Evolutionary conservation across 768 basidiomycete species (phyloP).

Genomic region (Hericium alpestre): DNA sequence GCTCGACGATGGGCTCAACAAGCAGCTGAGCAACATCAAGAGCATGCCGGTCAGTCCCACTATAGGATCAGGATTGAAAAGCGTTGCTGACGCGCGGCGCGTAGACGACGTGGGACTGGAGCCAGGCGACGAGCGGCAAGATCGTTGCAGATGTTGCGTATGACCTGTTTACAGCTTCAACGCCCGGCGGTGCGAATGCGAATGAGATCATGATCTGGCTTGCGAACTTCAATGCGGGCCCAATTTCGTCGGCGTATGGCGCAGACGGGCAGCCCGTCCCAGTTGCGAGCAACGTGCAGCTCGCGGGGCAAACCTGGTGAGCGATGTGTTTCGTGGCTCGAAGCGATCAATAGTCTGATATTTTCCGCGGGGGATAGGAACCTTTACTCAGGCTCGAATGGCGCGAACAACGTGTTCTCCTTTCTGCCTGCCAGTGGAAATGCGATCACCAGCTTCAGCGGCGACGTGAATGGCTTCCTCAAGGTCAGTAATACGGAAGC

Average conservation of each 20-base stretch:
- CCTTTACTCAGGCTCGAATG: constrained; percentile 44
- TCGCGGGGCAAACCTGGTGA: constrained; percentile 40
- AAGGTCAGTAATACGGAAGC: constrained; percentile 21
- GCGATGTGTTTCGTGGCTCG: background rate
- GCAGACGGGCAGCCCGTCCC: constrained; percentile 36
- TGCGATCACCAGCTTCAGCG: constrained; percentile 37
- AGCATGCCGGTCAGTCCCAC: constrained; percentile 40
- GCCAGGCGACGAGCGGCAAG: constrained; percentile 28
- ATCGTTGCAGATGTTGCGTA: constrained; percentile 49
- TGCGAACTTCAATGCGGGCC: constrained; percentile 44
- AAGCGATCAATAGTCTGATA: constrained; percentile 16
- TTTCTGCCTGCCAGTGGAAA: constrained; percentile 29
- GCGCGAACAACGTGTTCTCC: constrained; percentile 32
- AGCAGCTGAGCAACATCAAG: constrained; percentile 40
- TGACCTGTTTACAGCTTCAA: constrained; percentile 51
- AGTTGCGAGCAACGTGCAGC: constrained; percentile 29
- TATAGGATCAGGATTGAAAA: background rate
- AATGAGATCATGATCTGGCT: constrained; percentile 60
- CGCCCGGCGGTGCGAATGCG: constrained; percentile 34
- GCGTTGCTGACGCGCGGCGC: background rate
- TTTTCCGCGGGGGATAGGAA: constrained; percentile 27
- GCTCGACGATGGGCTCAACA: constrained; percentile 39
- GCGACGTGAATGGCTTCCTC: constrained; percentile 44
- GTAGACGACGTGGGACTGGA: constrained; percentile 50
- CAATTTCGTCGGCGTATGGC: constrained; percentile 42